Evolutionary conservation across 2,329 filamentous ascomycete species (phyloP).

Genomic region (Fusarium decemcellulare): DNA sequence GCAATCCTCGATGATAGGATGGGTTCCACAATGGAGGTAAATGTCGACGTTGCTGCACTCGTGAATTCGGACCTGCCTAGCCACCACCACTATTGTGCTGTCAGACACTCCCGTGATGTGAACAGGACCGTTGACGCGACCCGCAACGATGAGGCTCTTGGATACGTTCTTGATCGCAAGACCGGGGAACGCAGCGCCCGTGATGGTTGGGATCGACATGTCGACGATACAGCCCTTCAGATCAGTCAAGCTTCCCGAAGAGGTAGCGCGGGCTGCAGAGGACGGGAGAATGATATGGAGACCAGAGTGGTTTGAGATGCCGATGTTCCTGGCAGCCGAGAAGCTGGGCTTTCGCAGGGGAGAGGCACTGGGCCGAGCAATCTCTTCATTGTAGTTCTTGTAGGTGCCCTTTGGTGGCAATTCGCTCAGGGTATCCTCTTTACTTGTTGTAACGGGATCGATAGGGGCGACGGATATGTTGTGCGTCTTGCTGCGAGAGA

Average conservation of each 20-base stretch:
- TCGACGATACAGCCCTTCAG: conserved; percentile 82
- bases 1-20: conserved; percentile 96
- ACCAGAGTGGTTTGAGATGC: conserved; percentile 76
- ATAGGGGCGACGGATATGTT: conserved; percentile 18
- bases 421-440: conserved; percentile 34
- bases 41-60: conserved; percentile 85
- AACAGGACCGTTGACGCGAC: conserved; percentile 82
- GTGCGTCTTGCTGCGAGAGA: conserved; percentile 48
- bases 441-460: conserved; percentile 12
- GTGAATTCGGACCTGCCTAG: conserved; percentile 94
- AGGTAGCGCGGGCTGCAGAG: conserved; percentile 78
- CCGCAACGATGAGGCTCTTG: conserved; percentile 81
- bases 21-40: conserved; percentile 85
- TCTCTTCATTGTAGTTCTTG: conserved; percentile 71
- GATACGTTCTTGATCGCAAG: conserved; percentile 77
- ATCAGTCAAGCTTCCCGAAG: conserved; percentile 80
- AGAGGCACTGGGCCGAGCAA: conserved; percentile 57
- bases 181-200: conserved; percentile 77
- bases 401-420: conserved; percentile 50
- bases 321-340: conserved; percentile 71
- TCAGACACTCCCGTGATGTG: conserved; percentile 84
- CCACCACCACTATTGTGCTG: conserved; percentile 83
- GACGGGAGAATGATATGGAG: conserved; percentile 83
- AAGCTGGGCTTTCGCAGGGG: conserved; percentile 74
- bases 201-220: conserved; percentile 76